Evolutionary conservation across 345 rosid species (phyloP).

Genomic region (Boechera stricta): DNA sequence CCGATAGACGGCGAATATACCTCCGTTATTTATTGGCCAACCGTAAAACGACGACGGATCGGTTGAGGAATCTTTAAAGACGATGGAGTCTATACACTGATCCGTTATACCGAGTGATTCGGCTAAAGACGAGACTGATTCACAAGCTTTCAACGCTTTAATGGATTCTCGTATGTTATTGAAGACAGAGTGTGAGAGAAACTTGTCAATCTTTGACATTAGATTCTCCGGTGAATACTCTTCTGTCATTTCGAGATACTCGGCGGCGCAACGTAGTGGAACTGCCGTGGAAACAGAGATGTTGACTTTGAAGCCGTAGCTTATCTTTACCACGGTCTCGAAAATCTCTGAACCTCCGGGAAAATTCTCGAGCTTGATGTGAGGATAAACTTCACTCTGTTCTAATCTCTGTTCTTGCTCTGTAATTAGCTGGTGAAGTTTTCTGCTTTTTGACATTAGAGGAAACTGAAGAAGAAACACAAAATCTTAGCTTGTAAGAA

Average conservation of each 20-base stretch:
- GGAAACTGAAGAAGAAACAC: slow-evolving; percentile 65
- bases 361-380: slow-evolving; percentile 60
- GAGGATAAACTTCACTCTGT: slow-evolving; percentile 37
- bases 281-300: slow-evolving; percentile 62
- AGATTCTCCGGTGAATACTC: slow-evolving; percentile 74
- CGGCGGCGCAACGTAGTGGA: slow-evolving; percentile 84
- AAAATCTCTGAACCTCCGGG: slow-evolving; percentile 84
- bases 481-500: neutral
- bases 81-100: slow-evolving; percentile 67
- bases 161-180: slow-evolving; percentile 62
- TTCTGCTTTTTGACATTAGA: slow-evolving; percentile 73
- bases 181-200: slow-evolving; percentile 62
- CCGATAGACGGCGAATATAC: neutral
- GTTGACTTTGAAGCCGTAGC: slow-evolving; percentile 80
- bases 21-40: slow-evolving; percentile 59
- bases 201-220: slow-evolving; percentile 62
- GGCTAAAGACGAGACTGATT: slow-evolving; percentile 54
- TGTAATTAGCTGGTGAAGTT: slow-evolving; percentile 68
- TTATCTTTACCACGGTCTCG: slow-evolving; percentile 77
- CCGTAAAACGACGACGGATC: slow-evolving; percentile 66
- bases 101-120: slow-evolving; percentile 61
- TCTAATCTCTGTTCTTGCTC: slow-evolving; percentile 57
- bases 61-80: slow-evolving; percentile 57
- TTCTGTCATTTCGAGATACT: slow-evolving; percentile 82
- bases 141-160: slow-evolving; percentile 73